These are phyloP conservation scores for Cephaloascus albidus DNA, from an alignment of 805 yeast genomes.

Conservation along the genomic window DNA sequence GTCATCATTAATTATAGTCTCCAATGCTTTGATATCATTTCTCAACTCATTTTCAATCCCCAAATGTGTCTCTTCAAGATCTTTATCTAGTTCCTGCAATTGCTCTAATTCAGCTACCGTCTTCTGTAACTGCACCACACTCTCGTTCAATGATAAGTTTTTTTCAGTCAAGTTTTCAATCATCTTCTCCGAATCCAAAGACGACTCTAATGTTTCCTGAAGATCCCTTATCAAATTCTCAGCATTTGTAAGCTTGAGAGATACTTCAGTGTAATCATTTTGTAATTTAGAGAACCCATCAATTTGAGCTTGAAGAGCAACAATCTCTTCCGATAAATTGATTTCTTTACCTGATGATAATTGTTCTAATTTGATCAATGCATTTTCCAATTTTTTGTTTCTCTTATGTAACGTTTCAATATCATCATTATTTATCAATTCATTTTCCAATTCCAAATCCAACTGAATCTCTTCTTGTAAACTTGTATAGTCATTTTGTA, in stretches of 20 bases:
- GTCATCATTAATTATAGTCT: slow-evolving; percentile 8
- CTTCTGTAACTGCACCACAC: slow-evolving; percentile 19
- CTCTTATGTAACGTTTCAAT: slow-evolving; percentile 9
- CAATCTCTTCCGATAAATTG: slow-evolving; percentile 11
- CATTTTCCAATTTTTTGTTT: slow-evolving; percentile 30
- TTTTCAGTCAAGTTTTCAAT: slow-evolving; percentile 23
- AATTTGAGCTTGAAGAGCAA: slow-evolving; percentile 3
- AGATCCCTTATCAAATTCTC: slow-evolving; percentile 12
- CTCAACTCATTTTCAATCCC: slow-evolving; percentile 34
- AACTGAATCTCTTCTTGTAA: slow-evolving; percentile 26
- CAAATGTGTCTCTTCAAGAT: slow-evolving; percentile 35
- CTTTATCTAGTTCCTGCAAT: slow-evolving; percentile 37
- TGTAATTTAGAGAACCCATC: slow-evolving; percentile 2
- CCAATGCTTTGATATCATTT: slow-evolving; percentile 19
- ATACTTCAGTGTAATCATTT: slow-evolving; percentile 3
- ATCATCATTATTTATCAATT: slow-evolving; percentile 12
- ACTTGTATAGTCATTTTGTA: slow-evolving; percentile 19
- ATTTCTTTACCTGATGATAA: slow-evolving; percentile 15
- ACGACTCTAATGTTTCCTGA: slow-evolving; percentile 14
- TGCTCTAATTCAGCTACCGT: slow-evolving; percentile 39
- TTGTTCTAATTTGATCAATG: slow-evolving; percentile 23
- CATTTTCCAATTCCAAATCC: slow-evolving; percentile 25
- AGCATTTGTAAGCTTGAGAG: slow-evolving; percentile 6
- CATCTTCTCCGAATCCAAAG: slow-evolving; percentile 17
- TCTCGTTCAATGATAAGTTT: slow-evolving; percentile 19